Evolutionary conservation across 1,284 basidiomycete species (phyloP), one percentile per base, ranked within the genome.

Genomic region (Naganishia cerealis): DNA sequence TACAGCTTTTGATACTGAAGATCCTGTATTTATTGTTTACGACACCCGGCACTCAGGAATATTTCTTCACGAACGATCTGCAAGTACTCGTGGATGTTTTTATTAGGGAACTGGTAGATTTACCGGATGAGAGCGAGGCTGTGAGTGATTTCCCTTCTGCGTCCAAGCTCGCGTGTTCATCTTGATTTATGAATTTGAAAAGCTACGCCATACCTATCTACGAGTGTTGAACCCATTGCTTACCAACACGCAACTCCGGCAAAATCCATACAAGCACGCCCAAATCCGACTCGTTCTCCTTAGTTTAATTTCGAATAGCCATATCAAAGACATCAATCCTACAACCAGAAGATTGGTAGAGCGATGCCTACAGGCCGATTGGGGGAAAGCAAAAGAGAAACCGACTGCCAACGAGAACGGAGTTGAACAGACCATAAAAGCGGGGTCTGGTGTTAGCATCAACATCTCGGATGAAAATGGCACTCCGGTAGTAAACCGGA

Each of bases 1-100:
- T 96, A 87, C 94, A 97, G 75, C 82, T 99, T 13, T 85, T 99
- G 54, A 89, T 98, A 62, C 84, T 99, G 74, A 99, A 99, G 81
- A 86, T 98, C 57, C 85, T 99, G 2, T 99, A 96, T 77, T 86
- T 97, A 1, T 84, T 99, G 6, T 99, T 98, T 80, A 95, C 93
- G 18, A 96, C 92, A 0, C 88, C 89, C 68, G 92, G 90, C 33
- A 95, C 94, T 13, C 88, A 91, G 13, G 94, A 97, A 78, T 99
- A 92, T 79, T 98, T 99, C 75, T 99, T 97, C 81, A 97, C 94
- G 13, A 99, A 99, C 77, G 95, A 99, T 75, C 84, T 99, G 36
- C 87, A 91, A 71, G 95, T 99, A 1, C 84, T 99, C 12, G 92
- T 98, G 12, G 95, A 99, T 75, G 94, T 99, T 3, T 97, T 99